A percentile compares a stretch with the other conserved stretches of the same genome.
Conservation (phyloP, 805 yeast genomes). For the Metschnikowia baotianmanensis region DNA sequence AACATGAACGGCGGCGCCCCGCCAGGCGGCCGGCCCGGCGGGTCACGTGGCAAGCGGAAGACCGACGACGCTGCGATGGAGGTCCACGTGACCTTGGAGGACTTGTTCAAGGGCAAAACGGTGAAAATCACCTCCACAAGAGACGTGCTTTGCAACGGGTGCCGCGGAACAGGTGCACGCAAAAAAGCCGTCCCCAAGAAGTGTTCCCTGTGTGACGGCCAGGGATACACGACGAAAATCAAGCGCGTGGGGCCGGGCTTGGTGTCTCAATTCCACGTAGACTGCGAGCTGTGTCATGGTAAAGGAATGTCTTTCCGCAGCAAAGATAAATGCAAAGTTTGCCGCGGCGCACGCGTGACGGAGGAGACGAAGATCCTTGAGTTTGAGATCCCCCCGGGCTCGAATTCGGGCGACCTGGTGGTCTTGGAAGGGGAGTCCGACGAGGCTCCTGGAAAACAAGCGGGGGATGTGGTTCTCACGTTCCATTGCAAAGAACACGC, state of each 20-base stretch:
- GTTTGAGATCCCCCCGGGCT: conserved; percentile 73
- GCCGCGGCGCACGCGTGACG: conserved; percentile 60
- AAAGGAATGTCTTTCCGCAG: conserved; percentile 56
- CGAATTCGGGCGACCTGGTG: conserved; percentile 58
- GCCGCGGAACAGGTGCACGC: conserved; percentile 77
- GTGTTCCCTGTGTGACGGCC: conserved; percentile 73
- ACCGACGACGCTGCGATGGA: conserved; percentile 71
- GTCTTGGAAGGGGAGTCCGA: conserved; percentile 71
- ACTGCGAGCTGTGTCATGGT: conserved; percentile 72
- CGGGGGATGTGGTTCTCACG: conserved; percentile 77
- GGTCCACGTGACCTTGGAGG: conserved; percentile 65
- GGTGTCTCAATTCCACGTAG: conserved; percentile 57
- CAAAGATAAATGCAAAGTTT: conserved; percentile 75
- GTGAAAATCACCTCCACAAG: conserved; percentile 72
- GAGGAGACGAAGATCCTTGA: conserved; percentile 73
- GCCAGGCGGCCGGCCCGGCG: conserved; percentile 5
- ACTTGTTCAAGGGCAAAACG: conserved; percentile 76
- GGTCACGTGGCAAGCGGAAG: conserved; percentile 21
- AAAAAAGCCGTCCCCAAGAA: conserved; percentile 50
- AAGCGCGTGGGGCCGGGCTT: conserved; percentile 73
- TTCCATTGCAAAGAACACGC: conserved; percentile 51
- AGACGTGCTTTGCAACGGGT: conserved; percentile 65
- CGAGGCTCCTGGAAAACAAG: conserved; percentile 62
- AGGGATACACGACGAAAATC: conserved; percentile 59
- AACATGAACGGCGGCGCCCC: conserved; percentile 33